Base-by-base conservation (phyloP, 1,284 basidiomycete species). In the Fistulinella cinereoalba region DNA sequence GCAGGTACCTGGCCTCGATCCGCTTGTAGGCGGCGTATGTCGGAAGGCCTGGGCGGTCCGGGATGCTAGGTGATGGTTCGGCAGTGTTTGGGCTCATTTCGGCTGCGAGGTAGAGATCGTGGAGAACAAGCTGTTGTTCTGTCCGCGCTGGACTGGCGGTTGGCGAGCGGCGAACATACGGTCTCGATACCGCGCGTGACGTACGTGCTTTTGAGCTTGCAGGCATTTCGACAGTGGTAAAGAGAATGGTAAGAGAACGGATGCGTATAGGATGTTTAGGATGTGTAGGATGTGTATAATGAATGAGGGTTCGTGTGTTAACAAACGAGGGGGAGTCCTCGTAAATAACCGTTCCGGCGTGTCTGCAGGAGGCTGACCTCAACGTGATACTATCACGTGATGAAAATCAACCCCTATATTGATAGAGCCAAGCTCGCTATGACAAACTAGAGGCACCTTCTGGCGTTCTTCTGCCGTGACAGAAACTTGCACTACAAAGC, bases 1-100 rank as follows among this genome's bases (percentile, higher is more conserved):
- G 51, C 31, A 86, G 65, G 56, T 87, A 87, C 29, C 66, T 66
- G 0, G 69, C 61, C 54, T 85, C 78, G 53, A 83, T 70, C 23
- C 61, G 60, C 40, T 76, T 75, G 67, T 81, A 87, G 43, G 79
- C 72, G 4, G 67, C 71, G 51, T 76, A 75, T 11, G 76, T 74
- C 3, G 80, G 81, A 46, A 82, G 79, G 5, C 79, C 80, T 16
- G 69, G 53, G 48, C 75, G 72, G 37, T 72, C 65, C 3, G 60
- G 67, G 18, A 43, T 39, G 29, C 11, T 15, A 2, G 4, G 13
- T 3, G 32, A 16, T 18, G 32, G 32, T n/a, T 18, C 3, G 32
- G 32, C 5, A 8, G 8, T 12, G 10, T 33, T n/a, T 16, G 5
- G 11, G 27, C 46, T n/a, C 12, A 16, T 3, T 15, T 44, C 27